These are phyloP conservation scores for Aspergillus brasiliensis DNA, from an alignment of 2,329 filamentous ascomycete species.

Conservation along the genomic window DNA sequence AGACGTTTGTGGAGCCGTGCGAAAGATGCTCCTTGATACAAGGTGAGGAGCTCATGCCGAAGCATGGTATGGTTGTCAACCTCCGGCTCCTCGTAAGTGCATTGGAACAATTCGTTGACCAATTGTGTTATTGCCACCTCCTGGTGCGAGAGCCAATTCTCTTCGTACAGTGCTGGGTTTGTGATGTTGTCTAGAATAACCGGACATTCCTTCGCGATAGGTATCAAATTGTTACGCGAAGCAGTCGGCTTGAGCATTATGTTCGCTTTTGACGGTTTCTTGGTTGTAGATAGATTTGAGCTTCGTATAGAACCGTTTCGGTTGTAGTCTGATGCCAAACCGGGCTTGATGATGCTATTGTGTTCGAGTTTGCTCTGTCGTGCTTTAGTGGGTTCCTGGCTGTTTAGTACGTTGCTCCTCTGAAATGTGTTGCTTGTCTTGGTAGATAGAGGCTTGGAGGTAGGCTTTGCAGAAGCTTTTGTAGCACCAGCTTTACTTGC, in stretches of 20 bases:
- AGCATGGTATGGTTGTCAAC: constrained; percentile 36
- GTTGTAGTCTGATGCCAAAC: neutral
- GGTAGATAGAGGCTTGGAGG: constrained; percentile 9
- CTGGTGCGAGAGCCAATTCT: constrained; percentile 64
- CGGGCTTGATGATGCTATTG: neutral
- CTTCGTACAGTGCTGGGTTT: constrained; percentile 62
- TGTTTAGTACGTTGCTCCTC: constrained; percentile 16
- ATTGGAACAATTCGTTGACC: constrained; percentile 58
- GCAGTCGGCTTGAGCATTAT: constrained; percentile 33
- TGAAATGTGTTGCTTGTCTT: constrained; percentile 10
- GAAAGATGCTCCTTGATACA: constrained; percentile 58
- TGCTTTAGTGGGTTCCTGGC: constrained; percentile 14
- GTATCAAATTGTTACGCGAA: constrained; percentile 30
- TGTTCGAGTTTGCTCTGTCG: neutral
- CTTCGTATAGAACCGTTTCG: neutral
- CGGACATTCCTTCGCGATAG: constrained; percentile 48
- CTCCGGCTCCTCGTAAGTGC: constrained; percentile 24
- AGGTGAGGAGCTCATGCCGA: constrained; percentile 51
- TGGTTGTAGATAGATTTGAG: constrained; percentile 15
- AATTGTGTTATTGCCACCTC: constrained; percentile 63
- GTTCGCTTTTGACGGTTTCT: constrained; percentile 25
- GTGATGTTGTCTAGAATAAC: constrained; percentile 57
- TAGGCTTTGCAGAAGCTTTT: neutral
- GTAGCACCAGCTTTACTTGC: neutral
- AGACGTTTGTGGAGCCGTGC: constrained; percentile 58